Evolutionary conservation across 108 stramenopile species (phyloP).

Genomic region (Schizochytrium sp.): DNA sequence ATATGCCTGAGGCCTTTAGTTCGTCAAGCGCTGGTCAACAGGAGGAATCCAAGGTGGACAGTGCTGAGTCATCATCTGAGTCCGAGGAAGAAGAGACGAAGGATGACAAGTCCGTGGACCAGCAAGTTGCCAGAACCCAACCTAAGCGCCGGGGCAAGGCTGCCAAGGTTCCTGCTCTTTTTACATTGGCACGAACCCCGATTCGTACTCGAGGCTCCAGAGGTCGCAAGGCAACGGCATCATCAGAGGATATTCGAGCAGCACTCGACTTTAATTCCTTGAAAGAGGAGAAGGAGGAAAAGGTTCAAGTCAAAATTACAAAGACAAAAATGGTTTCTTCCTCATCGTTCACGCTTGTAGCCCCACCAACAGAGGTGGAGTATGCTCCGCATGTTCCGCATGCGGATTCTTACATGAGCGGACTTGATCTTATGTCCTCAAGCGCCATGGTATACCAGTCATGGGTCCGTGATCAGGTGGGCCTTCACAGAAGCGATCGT

Average conservation of each 20-base stretch:
- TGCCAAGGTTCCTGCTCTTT: neutral
- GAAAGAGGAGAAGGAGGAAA: neutral
- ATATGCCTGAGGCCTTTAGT: neutral
- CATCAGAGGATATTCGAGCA: neutral
- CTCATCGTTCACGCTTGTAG: neutral
- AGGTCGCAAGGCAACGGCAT: neutral
- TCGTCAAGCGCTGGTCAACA: neutral
- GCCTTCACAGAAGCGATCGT: constrained; percentile 36
- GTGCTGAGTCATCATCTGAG: neutral
- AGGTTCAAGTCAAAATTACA: neutral
- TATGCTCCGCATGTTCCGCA: constrained; percentile 17
- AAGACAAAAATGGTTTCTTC: neutral
- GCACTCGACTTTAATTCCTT: neutral
- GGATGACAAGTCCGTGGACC: neutral
- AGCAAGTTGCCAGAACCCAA: neutral
- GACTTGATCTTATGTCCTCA: neutral
- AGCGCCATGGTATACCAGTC: neutral
- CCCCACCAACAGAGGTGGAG: neutral
- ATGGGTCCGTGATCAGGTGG: constrained; percentile 47
- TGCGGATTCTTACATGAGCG: constrained; percentile 29
- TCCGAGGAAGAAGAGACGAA: neutral
- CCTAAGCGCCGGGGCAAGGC: constrained; percentile 15
- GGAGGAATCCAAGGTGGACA: neutral
- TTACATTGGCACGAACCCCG: neutral
- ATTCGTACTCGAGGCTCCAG: constrained; percentile 6